Percentiles rank a stretch among this genome's conserved stretches.
Conservation (phyloP, 2,329 filamentous ascomycete genomes). For the Colletotrichum brevisporum region DNA sequence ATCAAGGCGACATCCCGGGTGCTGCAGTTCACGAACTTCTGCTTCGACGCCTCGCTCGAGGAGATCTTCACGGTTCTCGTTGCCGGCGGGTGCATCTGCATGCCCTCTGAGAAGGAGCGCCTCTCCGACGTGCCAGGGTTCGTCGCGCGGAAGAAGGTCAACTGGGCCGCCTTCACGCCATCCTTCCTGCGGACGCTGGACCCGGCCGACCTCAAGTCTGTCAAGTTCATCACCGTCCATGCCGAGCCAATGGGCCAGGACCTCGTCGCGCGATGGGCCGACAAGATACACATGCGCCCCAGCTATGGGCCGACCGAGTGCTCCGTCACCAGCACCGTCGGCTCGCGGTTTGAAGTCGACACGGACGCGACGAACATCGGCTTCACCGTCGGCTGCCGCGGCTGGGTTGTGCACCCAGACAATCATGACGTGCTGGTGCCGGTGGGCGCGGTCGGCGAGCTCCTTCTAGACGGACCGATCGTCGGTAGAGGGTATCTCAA, state of each 20-base stretch:
- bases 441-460: slow-evolving; percentile 31
- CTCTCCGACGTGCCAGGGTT: slow-evolving; percentile 62
- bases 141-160: slow-evolving; percentile 65
- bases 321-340: slow-evolving; percentile 48
- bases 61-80: slow-evolving; percentile 68
- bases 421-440: slow-evolving; percentile 37
- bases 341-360: slow-evolving; percentile 40
- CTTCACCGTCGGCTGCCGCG: slow-evolving; percentile 45
- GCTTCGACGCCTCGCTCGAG: slow-evolving; percentile 65
- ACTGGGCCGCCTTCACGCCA: slow-evolving; percentile 70
- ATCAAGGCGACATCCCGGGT: slow-evolving; percentile 12
- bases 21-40: slow-evolving; percentile 65
- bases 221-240: slow-evolving; percentile 53
- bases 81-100: slow-evolving; percentile 58
- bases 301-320: slow-evolving; percentile 49
- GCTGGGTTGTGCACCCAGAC: slow-evolving; percentile 46
- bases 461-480: slow-evolving; percentile 28
- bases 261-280: slow-evolving; percentile 44
- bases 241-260: slow-evolving; percentile 46
- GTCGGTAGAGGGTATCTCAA: slow-evolving; percentile 32
- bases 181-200: slow-evolving; percentile 64
- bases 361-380: slow-evolving; percentile 36
- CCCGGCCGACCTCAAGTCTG: slow-evolving; percentile 51
- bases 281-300: slow-evolving; percentile 42
- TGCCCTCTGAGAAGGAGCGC: slow-evolving; percentile 55